Evolutionary conservation across 371 early-diverging fungal genomes (phyloP).

Genomic region (Mucor ambiguus): DNA sequence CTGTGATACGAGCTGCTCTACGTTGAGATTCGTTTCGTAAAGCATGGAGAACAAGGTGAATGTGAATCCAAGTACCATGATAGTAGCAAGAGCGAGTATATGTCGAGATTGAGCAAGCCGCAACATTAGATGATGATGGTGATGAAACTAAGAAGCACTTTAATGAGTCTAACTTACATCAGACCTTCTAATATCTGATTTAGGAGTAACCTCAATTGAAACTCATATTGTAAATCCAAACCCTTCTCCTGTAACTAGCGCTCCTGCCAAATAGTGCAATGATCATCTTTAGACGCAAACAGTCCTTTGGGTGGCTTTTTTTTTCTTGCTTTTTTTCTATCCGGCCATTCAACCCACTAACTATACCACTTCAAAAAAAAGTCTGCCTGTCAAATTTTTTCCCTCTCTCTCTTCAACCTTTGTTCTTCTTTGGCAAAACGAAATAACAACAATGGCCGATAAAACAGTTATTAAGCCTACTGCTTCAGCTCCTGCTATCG

Average conservation of each 20-base stretch:
- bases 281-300: background rate
- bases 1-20: background rate
- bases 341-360: background rate
- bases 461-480: constrained; percentile 73
- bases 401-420: constrained; percentile 4
- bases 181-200: background rate
- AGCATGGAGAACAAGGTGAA: background rate
- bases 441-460: constrained; percentile 34
- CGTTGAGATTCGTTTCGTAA: constrained; percentile 3
- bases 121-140: background rate
- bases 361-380: constrained; percentile 2
- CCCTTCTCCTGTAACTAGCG: background rate
- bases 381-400: constrained; percentile 24
- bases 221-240: background rate
- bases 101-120: background rate
- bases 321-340: constrained; percentile 5
- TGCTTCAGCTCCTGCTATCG: constrained; percentile 74
- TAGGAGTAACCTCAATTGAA: background rate
- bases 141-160: background rate
- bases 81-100: background rate
- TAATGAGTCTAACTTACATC: background rate
- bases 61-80: background rate
- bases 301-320: constrained; percentile 10
- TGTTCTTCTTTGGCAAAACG: constrained; percentile 9
- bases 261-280: background rate